Percentiles rank a stretch among this genome's conserved stretches.
Conservation (phyloP, 2,329 filamentous ascomycete genomes). For the Aspergillus piperis region DNA sequence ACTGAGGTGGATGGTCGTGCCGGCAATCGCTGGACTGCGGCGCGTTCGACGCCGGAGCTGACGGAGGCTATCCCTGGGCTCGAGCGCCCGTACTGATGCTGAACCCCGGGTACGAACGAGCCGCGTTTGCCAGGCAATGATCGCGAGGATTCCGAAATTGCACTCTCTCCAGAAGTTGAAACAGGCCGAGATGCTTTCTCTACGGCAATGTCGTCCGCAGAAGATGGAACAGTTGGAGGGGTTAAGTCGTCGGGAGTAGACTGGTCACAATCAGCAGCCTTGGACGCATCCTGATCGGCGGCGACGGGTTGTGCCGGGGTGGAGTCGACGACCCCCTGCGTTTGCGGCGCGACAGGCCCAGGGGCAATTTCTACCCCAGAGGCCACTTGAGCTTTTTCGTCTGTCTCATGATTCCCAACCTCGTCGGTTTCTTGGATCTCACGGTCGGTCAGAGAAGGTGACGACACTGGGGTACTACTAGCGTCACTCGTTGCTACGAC, state of each 20-base stretch:
- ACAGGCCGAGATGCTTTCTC: slow-evolving; percentile 24
- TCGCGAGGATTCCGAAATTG: slow-evolving; percentile 31
- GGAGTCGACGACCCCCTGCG: slow-evolving; percentile 29
- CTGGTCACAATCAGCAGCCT: slow-evolving; percentile 10
- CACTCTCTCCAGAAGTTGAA: slow-evolving; percentile 35
- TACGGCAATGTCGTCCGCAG: slow-evolving; percentile 7
- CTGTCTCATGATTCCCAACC: slow-evolving; percentile 36
- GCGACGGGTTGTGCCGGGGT: slow-evolving; percentile 16
- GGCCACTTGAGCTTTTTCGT: slow-evolving; percentile 31
- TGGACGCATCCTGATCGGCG: slow-evolving; percentile 9
- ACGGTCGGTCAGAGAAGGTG: slow-evolving; percentile 25
- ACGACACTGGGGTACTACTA: slow-evolving; percentile 23
- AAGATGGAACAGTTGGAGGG: slow-evolving; percentile 10
- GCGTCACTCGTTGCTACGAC: slow-evolving; percentile 22
- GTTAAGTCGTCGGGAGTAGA: slow-evolving; percentile 10
- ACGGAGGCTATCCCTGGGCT: slow-evolving; percentile 27
- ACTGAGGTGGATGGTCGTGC: slow-evolving; percentile 33
- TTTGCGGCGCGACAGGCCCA: slow-evolving; percentile 10
- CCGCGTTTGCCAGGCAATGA: slow-evolving; percentile 26
- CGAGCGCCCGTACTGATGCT: slow-evolving; percentile 23
- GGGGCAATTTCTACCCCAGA: slow-evolving; percentile 1
- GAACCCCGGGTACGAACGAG: slow-evolving; percentile 26
- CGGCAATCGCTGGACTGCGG: slow-evolving; percentile 44
- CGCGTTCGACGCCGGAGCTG: slow-evolving; percentile 36
- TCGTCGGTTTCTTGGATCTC: slow-evolving; percentile 23